Evolutionary conservation across 2,329 filamentous ascomycete genomes (phyloP).

Genomic region (Verticillium zaregamsianum): DNA sequence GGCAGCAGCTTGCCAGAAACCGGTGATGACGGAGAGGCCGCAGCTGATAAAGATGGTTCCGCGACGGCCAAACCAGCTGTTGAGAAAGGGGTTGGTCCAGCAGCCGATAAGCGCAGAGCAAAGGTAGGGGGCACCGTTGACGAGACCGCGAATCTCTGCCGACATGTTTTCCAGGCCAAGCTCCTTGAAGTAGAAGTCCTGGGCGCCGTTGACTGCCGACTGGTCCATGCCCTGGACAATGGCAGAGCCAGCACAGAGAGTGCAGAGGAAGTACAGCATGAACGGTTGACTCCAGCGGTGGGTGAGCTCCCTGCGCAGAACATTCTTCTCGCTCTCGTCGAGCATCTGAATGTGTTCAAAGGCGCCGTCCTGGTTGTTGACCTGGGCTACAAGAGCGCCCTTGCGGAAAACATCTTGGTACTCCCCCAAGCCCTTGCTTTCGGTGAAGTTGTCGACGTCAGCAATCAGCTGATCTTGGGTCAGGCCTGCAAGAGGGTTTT

Average conservation of each 20-base stretch:
- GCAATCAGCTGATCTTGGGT: slow-evolving; percentile 22
- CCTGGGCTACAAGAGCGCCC: slow-evolving; percentile 47
- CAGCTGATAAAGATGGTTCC: slow-evolving; percentile 63
- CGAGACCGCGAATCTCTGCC: slow-evolving; percentile 46
- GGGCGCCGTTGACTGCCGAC: slow-evolving; percentile 61
- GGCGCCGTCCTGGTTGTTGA: slow-evolving; percentile 27
- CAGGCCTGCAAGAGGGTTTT: slow-evolving; percentile 25
- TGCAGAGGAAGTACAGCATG: slow-evolving; percentile 29
- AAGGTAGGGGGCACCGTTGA: slow-evolving; percentile 53
- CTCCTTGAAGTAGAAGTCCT: slow-evolving; percentile 39
- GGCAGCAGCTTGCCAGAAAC: slow-evolving; percentile 51
- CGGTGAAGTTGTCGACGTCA: slow-evolving; percentile 32
- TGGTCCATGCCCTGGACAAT: slow-evolving; percentile 66
- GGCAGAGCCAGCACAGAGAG: slow-evolving; percentile 35
- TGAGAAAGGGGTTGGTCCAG: slow-evolving; percentile 39
- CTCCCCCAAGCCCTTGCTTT: slow-evolving; percentile 25
- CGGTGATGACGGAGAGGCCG: slow-evolving; percentile 42
- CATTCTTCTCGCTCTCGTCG: slow-evolving; percentile 21
- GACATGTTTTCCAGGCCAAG: slow-evolving; percentile 22
- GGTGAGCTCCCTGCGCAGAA: slow-evolving; percentile 22
- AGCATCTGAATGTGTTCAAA: slow-evolving; percentile 23
- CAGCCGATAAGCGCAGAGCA: slow-evolving; percentile 36
- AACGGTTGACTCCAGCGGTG: slow-evolving; percentile 28
- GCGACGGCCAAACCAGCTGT: slow-evolving; percentile 57
- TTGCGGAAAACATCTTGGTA: slow-evolving; percentile 42